Evolutionary conservation across 208 protist genomes (phyloP).

Genomic region (Trichomonas vaginalis): DNA sequence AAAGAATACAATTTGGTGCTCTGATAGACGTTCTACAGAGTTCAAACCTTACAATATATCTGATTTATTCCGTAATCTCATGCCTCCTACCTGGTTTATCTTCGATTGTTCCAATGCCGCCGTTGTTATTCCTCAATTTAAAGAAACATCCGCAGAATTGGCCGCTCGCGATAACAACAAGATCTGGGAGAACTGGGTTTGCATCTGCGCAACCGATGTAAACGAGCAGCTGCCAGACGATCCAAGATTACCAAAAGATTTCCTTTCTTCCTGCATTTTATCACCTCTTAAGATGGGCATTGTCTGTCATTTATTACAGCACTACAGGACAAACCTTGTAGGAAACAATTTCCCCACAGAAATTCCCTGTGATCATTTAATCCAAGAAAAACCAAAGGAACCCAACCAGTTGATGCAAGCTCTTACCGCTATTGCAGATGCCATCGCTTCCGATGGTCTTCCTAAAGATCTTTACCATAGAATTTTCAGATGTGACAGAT

Average conservation of each 20-base stretch:
- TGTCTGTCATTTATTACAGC: background rate
- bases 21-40: background rate
- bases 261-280: background rate
- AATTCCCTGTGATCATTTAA: background rate
- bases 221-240: background rate
- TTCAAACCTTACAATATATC: background rate
- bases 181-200: background rate
- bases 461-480: background rate
- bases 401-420: background rate
- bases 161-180: background rate
- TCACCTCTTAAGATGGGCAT: background rate
- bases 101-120: slow-evolving; percentile 11
- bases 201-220: background rate
- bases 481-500: background rate
- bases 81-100: background rate
- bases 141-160: background rate
- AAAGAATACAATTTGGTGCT: background rate
- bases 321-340: background rate
- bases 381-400: background rate
- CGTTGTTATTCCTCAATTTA: background rate
- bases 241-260: background rate
- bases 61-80: background rate
- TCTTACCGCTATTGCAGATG: background rate
- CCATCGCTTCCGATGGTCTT: background rate
- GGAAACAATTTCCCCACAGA: background rate